Conservation (phyloP, 768 basidiomycete species). For the Cytidiella melzeri region DNA sequence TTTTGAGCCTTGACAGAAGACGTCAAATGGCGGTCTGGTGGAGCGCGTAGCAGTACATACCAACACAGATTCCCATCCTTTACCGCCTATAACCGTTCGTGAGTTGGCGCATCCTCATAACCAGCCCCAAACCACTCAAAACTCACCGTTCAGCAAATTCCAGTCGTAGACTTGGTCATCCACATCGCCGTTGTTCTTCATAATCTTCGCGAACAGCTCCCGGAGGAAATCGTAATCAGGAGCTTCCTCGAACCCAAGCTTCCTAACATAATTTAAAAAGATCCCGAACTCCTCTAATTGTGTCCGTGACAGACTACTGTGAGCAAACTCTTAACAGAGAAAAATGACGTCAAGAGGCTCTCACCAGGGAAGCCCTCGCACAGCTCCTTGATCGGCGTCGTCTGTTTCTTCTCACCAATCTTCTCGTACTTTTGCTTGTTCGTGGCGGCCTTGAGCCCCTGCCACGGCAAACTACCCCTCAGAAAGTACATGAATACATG, state of each 20-base stretch:
- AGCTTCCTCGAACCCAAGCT: conserved; percentile 97
- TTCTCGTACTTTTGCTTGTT: conserved; percentile 99
- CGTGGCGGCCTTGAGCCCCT: conserved; percentile 97
- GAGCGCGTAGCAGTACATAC: conserved; percentile 36
- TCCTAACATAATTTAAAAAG: conserved; percentile 98
- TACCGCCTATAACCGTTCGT: conserved; percentile 51
- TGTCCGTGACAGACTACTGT: not conserved
- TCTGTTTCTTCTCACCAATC: conserved; percentile 99
- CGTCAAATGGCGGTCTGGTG: not conserved
- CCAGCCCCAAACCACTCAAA: not conserved
- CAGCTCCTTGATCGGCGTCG: conserved; percentile 94
- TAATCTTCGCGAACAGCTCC: conserved; percentile 89
- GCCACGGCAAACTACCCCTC: conserved; percentile 96
- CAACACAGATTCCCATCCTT: conserved; percentile 87
- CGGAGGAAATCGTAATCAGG: conserved; percentile 98
- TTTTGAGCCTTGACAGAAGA: conserved; percentile 45
- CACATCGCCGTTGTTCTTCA: conserved; percentile 84
- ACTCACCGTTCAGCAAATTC: conserved; percentile 81
- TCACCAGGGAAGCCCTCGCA: conserved; percentile 92
- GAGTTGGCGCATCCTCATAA: not conserved
- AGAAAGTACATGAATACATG: conserved; percentile 99
- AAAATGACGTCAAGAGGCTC: conserved; percentile 22
- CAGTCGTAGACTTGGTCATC: conserved; percentile 97
- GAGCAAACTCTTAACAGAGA: conserved; percentile 5
- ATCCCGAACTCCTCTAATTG: conserved; percentile 99